Base-by-base conservation (phyloP, 179 eudicot genomes). In the Patellifolia procumbens region DNA sequence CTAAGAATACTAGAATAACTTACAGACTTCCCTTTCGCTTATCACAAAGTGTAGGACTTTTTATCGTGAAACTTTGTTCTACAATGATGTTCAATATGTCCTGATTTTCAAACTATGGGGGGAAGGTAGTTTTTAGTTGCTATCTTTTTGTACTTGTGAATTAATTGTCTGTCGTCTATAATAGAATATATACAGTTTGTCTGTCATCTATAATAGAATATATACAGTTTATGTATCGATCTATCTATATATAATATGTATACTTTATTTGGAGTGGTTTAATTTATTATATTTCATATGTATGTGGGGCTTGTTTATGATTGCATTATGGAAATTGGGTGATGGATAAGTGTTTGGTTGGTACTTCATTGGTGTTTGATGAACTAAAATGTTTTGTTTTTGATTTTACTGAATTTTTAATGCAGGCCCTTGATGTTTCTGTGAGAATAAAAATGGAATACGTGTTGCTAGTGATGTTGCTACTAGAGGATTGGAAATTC, bases 401-500 rank as follows among this genome's bases (percentile, higher is more conserved):
- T 59, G 63, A 28, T 46, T 60, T 26, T 2, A 3, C 48, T 28
- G 26, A 81, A 32, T 56, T 69, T 61, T 71, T 51, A 28, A 37
- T 85, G 82, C 89, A 94, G 98, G 95, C 98, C 59, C 85, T 92
- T 78, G 98, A 94, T 78, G 94, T 74, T 94, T 94, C 74, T 96
- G 98, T n/a, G 87, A 83, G 78, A 82, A 77, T 86, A 91, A 89
- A 75, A 86, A 94, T 76, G 88, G 94, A 39, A 85, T 88, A 76
- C 96, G 92, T 80, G 71, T 94, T 71, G 97, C 96, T 74, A 94
- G 96, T 64, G 98, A 94, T 91, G 91, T 88, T 69, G 92, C 95
- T 65, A 97, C 98, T 55, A 88, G 98, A 83, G 98, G 98, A 39
- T 90, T 94, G 76, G 98, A 94, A 82, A 91, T 94, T 81, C 91